A percentile compares a stretch with the other conserved stretches of the same genome.
phyloP scores from a whole-genome alignment of 2,329 filamentous ascomycete species.

The Aspergillus arachidicola region DNA sequence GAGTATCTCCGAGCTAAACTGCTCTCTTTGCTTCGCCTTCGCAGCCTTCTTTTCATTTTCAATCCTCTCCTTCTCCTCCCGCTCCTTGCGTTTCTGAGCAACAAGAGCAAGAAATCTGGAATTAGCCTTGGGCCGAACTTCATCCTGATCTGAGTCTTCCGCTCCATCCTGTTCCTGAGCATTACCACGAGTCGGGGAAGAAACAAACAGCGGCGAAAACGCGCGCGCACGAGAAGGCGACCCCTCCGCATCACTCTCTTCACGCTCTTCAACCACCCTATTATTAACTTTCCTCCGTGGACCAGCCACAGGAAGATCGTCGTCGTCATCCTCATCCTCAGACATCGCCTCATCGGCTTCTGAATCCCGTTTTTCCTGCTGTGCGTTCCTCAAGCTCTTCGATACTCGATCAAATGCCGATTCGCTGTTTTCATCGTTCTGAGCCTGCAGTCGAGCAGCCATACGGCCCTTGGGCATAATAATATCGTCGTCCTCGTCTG shows the following conservation, averaged over 20 bases:
- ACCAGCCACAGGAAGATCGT: conserved; percentile 34
- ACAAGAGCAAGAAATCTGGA: conserved; percentile 72
- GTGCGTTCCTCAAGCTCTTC: conserved; percentile 26
- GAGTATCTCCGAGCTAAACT: conserved; percentile 44
- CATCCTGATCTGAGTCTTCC: conserved; percentile 25
- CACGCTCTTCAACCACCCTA: conserved; percentile 30
- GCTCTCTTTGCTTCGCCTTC: conserved; percentile 32
- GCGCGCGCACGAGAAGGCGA: conserved; percentile 31
- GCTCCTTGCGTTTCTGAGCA: conserved; percentile 71
- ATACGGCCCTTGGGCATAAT: conserved; percentile 64
- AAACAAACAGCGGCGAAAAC: conserved; percentile 50
- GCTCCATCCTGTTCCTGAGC: conserved; percentile 17
- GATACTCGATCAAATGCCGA: conserved; percentile 47
- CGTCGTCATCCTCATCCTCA: conserved; percentile 31
- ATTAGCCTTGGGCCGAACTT: conserved; percentile 44
- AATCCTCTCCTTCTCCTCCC: conserved; percentile 65
- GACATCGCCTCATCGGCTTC: conserved; percentile 25
- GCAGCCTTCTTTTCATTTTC: conserved; percentile 46
- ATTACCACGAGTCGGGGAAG: conserved; percentile 30
- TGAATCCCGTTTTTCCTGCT: conserved; percentile 15
- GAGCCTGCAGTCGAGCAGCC: conserved; percentile 63
- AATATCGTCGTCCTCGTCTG: conserved; percentile 50
- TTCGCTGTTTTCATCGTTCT: conserved; percentile 12
- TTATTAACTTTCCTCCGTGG: conserved; percentile 34
- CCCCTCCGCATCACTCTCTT: conserved; percentile 29